A percentile compares a stretch with the other conserved stretches of the same genome.
These are phyloP conservation scores for Dioscorea cayenensis DNA, from an alignment of 116 monocot species.

Conservation along the genomic window DNA sequence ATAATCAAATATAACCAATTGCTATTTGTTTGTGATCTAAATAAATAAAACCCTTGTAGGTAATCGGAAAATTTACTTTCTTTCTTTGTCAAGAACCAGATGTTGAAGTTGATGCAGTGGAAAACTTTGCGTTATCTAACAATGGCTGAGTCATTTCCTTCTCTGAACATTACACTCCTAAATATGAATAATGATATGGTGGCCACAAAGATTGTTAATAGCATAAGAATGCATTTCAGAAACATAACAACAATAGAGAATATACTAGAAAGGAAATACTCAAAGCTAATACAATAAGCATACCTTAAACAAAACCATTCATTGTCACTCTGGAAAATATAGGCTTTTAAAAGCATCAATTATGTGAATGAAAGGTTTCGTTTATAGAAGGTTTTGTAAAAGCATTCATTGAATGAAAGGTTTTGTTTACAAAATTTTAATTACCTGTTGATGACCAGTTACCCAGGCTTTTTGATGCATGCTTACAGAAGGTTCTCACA, in stretches of 20 bases:
- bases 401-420: too few relatives aligned
- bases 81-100: too few relatives aligned
- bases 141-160: constrained; percentile 12
- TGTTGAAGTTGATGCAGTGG: constrained; percentile 1
- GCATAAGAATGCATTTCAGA: neutral
- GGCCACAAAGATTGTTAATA: neutral
- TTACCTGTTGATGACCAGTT: constrained; percentile 94
- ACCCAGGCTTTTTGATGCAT: constrained; percentile 83
- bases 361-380: too few relatives aligned
- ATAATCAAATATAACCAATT: too few relatives aligned
- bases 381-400: too few relatives aligned
- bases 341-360: too few relatives aligned
- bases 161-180: constrained; percentile 10
- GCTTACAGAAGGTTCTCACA: constrained; percentile 80
- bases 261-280: neutral
- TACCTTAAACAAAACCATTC: too few relatives aligned
- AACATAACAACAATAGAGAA: neutral
- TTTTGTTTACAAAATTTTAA: too few relatives aligned
- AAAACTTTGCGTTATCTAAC: constrained; percentile 19
- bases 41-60: too few relatives aligned
- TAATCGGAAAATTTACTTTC: too few relatives aligned
- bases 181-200: neutral
- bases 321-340: too few relatives aligned
- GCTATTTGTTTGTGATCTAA: too few relatives aligned
- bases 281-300: neutral